phyloP scores from a whole-genome alignment of 2,329 filamentous ascomycete species.

The Cladophialophora yegresii region DNA sequence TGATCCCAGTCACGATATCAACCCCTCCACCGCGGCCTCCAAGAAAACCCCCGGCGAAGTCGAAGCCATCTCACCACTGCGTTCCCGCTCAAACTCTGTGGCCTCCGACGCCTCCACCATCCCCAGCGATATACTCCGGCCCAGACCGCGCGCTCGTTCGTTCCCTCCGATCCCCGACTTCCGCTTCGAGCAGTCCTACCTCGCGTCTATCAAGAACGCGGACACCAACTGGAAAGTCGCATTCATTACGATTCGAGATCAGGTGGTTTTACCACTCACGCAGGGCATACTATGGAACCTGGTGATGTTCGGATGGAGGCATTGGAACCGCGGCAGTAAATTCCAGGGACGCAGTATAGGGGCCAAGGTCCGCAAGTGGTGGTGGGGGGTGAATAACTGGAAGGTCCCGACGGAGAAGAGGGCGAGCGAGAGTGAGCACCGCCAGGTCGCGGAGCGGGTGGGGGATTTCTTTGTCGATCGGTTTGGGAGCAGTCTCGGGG shows the following conservation, averaged over 20 bases:
- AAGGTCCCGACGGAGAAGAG: slow-evolving; percentile 55
- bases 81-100: slow-evolving; percentile 46
- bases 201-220: slow-evolving; percentile 80
- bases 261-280: slow-evolving; percentile 78
- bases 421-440: slow-evolving; percentile 37
- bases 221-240: slow-evolving; percentile 76
- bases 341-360: slow-evolving; percentile 76
- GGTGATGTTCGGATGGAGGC: slow-evolving; percentile 79
- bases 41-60: slow-evolving; percentile 61
- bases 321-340: slow-evolving; percentile 79
- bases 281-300: slow-evolving; percentile 92
- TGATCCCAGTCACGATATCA: slow-evolving; percentile 72
- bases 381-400: slow-evolving; percentile 95
- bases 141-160: slow-evolving; percentile 43
- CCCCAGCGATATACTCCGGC: slow-evolving; percentile 51
- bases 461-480: slow-evolving; percentile 43
- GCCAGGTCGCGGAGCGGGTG: slow-evolving; percentile 44
- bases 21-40: slow-evolving; percentile 74
- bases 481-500: slow-evolving; percentile 33
- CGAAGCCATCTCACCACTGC: slow-evolving; percentile 24
- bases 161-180: slow-evolving; percentile 79
- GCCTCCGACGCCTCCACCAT: slow-evolving; percentile 48
- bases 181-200: slow-evolving; percentile 96
- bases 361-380: slow-evolving; percentile 78
- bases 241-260: slow-evolving; percentile 84